phyloP scores from a whole-genome alignment of 2,329 filamentous ascomycete genomes.

The Monilinia laxa region DNA sequence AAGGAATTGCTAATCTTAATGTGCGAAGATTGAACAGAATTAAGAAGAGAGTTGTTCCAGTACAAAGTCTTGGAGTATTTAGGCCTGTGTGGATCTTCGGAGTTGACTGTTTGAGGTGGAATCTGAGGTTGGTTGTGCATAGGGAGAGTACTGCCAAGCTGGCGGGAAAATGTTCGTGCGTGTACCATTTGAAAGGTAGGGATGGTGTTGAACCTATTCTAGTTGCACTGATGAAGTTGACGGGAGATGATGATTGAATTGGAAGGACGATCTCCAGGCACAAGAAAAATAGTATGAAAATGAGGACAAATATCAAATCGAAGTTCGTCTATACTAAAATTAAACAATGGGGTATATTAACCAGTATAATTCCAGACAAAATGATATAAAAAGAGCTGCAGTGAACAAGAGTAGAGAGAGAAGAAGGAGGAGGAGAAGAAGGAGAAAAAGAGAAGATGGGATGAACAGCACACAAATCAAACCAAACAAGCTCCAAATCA shows the following conservation, averaged over 20 bases:
- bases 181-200: slow-evolving; percentile 5
- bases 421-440: not conserved
- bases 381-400: not conserved
- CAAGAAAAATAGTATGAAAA: not conserved
- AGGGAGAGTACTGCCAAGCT: slow-evolving; percentile 10
- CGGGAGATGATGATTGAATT: not conserved
- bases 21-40: slow-evolving; percentile 15
- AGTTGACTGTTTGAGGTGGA: slow-evolving; percentile 12
- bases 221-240: not conserved
- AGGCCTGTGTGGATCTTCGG: slow-evolving; percentile 10
- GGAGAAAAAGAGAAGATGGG: not conserved
- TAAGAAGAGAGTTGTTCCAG: slow-evolving; percentile 6
- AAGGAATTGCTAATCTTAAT: not conserved
- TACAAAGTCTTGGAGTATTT: not conserved
- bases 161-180: slow-evolving; percentile 15
- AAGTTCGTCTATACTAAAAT: not conserved
- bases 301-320: not conserved
- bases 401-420: not conserved
- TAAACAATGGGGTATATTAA: slow-evolving; percentile 5
- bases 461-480: slow-evolving; percentile 4
- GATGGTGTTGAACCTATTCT: not conserved
- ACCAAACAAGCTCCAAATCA: not conserved
- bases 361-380: not conserved
- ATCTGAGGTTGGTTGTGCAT: slow-evolving; percentile 16
- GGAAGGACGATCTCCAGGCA: not conserved